A percentile compares a stretch with the other conserved stretches of the same genome.
These are phyloP conservation scores for Raffaelea deltoideospora DNA, from an alignment of 2,329 filamentous ascomycete genomes.

Conservation along the genomic window DNA sequence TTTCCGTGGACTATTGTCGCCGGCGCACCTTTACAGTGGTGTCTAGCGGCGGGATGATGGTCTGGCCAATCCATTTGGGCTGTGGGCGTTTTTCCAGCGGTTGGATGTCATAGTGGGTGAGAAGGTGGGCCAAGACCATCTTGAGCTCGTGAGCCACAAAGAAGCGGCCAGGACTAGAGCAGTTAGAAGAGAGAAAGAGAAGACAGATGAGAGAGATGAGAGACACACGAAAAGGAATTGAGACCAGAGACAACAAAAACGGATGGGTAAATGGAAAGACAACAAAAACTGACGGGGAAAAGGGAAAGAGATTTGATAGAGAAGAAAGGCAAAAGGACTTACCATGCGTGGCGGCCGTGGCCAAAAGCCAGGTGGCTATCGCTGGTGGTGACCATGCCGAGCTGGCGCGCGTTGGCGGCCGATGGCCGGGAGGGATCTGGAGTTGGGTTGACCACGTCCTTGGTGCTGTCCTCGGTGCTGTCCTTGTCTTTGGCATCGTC, in stretches of 20 bases:
- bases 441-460: no score
- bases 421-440: not conserved
- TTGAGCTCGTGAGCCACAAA: slow-evolving; percentile 41
- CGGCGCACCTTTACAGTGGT: slow-evolving; percentile 17
- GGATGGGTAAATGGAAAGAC: not conserved
- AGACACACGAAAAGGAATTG: no score
- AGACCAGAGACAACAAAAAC: no score
- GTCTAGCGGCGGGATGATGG: slow-evolving; percentile 21
- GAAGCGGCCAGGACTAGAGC: slow-evolving; percentile 33
- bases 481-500: no score
- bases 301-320: not conserved
- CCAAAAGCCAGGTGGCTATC: slow-evolving; percentile 37
- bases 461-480: not conserved
- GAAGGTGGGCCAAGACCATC: slow-evolving; percentile 33
- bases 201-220: no score
- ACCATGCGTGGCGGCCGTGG: slow-evolving; percentile 38
- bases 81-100: slow-evolving; percentile 22
- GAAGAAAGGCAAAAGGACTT: slow-evolving; percentile 4
- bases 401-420: slow-evolving; percentile 17
- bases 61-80: slow-evolving; percentile 28
- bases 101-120: slow-evolving; percentile 37
- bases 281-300: not conserved
- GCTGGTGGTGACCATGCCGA: slow-evolving; percentile 38
- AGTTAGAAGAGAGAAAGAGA: not conserved
- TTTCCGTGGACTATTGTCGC: not conserved